phyloP scores from a whole-genome alignment of 495 filamentous ascomycete species.

The Bombardia bombarda region DNA sequence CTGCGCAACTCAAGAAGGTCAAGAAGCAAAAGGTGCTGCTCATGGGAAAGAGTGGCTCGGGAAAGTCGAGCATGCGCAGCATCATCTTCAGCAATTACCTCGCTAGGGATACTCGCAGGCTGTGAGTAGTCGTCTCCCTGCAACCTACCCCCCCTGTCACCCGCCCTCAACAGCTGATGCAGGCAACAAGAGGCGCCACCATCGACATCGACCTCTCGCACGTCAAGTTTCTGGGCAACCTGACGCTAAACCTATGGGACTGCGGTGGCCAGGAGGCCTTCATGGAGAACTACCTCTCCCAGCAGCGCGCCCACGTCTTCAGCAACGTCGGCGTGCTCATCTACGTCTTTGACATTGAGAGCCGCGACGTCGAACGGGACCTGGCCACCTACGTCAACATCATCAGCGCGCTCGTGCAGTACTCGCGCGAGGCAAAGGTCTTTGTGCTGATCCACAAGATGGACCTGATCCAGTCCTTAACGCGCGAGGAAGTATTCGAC shows the following conservation, averaged over 20 bases:
- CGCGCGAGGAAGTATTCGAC: conserved; percentile 72
- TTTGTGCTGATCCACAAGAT: conserved; percentile 98
- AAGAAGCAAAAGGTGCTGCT: conserved; percentile 56
- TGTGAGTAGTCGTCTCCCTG: conserved; percentile 33
- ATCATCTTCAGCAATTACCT: conserved; percentile 99
- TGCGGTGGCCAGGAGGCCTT: conserved; percentile 98
- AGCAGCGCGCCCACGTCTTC: conserved; percentile 93
- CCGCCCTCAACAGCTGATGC: conserved; percentile 18
- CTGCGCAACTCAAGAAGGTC: conserved; percentile 42
- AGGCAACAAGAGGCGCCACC: no score
- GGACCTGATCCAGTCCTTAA: conserved; percentile 81
- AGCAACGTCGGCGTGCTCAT: conserved; percentile 92
- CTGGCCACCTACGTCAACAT: conserved; percentile 82
- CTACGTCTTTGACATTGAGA: conserved; percentile 98
- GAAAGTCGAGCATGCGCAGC: conserved; percentile 97
- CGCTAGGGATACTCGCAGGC: conserved; percentile 84
- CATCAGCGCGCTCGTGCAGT: conserved; percentile 76
- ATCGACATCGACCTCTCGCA: conserved; percentile 98
- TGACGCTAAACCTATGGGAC: conserved; percentile 97
- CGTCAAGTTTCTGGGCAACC: conserved; percentile 94
- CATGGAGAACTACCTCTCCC: conserved; percentile 93
- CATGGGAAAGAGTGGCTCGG: conserved; percentile 93
- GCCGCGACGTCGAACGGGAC: conserved; percentile 84
- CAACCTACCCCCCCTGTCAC: background rate
- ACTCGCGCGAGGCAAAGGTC: conserved; percentile 72